Evolutionary conservation across 345 rosid species (phyloP), one percentile per base, ranked within the genome.

Genomic region (Streptanthus diversifolius): DNA sequence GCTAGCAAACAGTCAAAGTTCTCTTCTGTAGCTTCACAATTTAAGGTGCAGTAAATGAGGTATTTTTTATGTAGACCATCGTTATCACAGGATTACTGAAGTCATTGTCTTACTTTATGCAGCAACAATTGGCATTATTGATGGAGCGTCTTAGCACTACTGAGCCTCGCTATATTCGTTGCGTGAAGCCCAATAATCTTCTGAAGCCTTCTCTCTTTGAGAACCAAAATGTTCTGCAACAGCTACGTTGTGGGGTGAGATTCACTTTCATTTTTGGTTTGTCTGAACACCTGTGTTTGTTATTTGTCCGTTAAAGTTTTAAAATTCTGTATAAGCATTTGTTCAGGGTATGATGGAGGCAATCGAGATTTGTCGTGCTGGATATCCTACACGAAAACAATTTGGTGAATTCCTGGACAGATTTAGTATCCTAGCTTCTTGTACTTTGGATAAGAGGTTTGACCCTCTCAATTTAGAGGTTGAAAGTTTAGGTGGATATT

Each of bases 271-370:
- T 19, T 67, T 75, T 75, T 40, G 53, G 54, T 45, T 60, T 60
- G 29, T 81, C 62, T 25, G 51, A 17, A 17, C 43, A 18, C 14
- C 14, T 36, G 15, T 48, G 14, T 51, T 64, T 53, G 61, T 58
- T 43, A 68, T 24, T 13, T 22, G 25, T 24, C 40, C 11, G 13
- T 43, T 40, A 17, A 13, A 62, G 48, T 61, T 60, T 17, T 21
- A 52, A 40, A 53, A 22, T 11, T 55, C 39, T 67, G 8, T 3
- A 7, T 43, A 67, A 7, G 40, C 45, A 62, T 78, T 43, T 21
- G 53, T 32, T 55, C 75, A 93, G 98, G 97, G 98, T 68, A 96
- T 93, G 68, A 89, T 93, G 98, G 97, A 93, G 79, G 95, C 98
- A 74, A 93, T 93, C 71, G 81, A 92, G 83, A 91, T 93, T 63